phyloP scores from a whole-genome alignment of 352 stramenopile genomes.

The Globisporangium irregulare region DNA sequence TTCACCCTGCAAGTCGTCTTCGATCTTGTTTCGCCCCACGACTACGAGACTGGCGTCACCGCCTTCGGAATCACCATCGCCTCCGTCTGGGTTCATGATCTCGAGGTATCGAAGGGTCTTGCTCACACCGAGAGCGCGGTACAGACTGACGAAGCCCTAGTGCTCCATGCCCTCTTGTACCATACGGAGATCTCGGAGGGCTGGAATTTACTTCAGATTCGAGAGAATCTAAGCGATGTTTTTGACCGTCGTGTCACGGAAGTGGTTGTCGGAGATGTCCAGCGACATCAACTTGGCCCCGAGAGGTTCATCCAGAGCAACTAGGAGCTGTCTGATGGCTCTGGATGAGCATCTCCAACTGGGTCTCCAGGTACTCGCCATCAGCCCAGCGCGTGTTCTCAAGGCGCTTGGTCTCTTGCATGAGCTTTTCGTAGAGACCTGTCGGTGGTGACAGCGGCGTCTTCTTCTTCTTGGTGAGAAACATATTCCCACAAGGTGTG shows the following conservation, averaged over 20 bases:
- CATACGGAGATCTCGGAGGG: neutral
- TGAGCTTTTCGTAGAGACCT: neutral
- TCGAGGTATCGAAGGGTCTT: neutral
- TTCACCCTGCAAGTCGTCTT: neutral
- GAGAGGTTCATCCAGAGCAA: neutral
- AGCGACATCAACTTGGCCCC: neutral
- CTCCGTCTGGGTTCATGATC: neutral
- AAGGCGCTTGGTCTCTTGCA: neutral
- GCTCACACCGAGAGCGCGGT: neutral
- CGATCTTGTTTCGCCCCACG: neutral
- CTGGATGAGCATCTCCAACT: neutral
- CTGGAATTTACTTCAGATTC: neutral
- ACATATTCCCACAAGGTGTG: neutral
- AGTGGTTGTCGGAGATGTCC: neutral
- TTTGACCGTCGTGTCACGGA: neutral
- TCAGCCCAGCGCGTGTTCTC: neutral
- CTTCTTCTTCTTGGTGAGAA: neutral
- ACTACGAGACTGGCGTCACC: neutral
- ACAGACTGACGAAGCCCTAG: neutral
- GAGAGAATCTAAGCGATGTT: neutral
- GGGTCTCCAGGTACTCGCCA: neutral
- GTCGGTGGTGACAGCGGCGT: too few relatives aligned
- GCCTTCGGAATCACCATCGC: neutral
- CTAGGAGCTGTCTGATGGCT: neutral
- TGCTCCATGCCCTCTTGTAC: neutral